Base-by-base conservation (phyloP, 345 rosid genomes). In the Populus deltoides region DNA sequence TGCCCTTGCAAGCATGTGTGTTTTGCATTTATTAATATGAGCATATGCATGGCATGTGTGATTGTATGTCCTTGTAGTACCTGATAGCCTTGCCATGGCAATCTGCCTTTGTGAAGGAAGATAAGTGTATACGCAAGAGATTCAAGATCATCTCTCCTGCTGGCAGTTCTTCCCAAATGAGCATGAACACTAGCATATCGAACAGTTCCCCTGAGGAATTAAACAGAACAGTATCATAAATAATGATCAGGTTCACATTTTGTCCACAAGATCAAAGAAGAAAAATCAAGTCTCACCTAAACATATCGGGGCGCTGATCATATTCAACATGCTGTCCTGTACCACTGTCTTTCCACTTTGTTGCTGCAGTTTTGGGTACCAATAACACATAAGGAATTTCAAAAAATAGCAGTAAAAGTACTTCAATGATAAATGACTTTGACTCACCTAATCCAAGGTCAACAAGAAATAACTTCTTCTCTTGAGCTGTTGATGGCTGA, bases 71-170 rank as follows among this genome's bases (percentile, higher is more conserved):
- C 13, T 1, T 18, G 31, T 11, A 29, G 38, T 41, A 82, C 85
- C 85, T 82, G 85, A 67, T 82, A 82, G 63, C 85, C 85, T 71
- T 82, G 85, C 85, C 85, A 82, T 66, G 85, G 85, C 85, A 82
- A 65, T 75, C 85, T 82, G 68, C 85, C 85, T 51, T 79, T 81
- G 72, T 82, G 81, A 20, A 82, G 79, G 62, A 82, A 82, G 70
- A 82, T 82, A 4, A 82, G 82, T 6, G 85, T 82, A 72, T 82
- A 82, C 27, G 85, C 81, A 29, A 82, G 77, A 70, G 85, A 82
- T 78, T 82, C 85, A 33, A 82, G 81, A 57, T 82, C 85, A 82
- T 82, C 85, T 63, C 85, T 78, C 74, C 85, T 57, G 35, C 85
- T 82, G 62, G 85, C 85, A 65, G 85, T 82, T 67, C 85, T 78